These are phyloP conservation scores for Sporisorium exsertum DNA, from an alignment of 1,284 basidiomycete genomes.

Conservation along the genomic window DNA sequence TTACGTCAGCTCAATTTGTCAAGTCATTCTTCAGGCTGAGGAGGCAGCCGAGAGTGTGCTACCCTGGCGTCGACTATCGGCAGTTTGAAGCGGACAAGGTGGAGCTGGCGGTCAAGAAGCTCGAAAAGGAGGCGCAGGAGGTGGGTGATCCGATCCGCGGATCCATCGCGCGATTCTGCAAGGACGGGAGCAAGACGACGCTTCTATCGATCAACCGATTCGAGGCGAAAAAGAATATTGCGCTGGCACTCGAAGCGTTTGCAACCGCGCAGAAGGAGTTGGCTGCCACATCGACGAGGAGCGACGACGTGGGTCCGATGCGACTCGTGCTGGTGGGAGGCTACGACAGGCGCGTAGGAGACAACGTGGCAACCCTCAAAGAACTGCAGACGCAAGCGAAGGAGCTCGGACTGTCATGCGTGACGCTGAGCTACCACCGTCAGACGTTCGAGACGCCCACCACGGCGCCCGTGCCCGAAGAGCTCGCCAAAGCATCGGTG, in stretches of 20 bases:
- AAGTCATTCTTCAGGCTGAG: conserved; percentile 80
- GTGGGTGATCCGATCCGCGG: conserved; percentile 29
- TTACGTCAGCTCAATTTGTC: conserved; percentile 78
- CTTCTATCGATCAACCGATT: conserved; percentile 93
- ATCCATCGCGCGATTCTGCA: conserved; percentile 28
- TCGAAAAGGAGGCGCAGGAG: conserved; percentile 72
- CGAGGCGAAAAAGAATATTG: conserved; percentile 92
- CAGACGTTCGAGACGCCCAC: conserved; percentile 63
- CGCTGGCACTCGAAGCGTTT: conserved; percentile 84
- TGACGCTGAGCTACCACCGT: conserved; percentile 56
- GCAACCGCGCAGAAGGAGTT: conserved; percentile 69
- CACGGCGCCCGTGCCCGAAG: conserved; percentile 39
- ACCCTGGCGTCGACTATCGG: conserved; percentile 81
- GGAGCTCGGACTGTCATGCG: conserved; percentile 71
- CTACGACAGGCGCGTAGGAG: conserved; percentile 78
- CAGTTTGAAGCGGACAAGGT: conserved; percentile 39
- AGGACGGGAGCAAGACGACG: conserved; percentile 73
- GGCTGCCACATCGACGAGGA: conserved; percentile 21
- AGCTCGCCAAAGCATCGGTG: conserved; percentile 35
- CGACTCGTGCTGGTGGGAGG: conserved; percentile 74
- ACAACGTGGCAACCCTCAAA: conserved; percentile 77
- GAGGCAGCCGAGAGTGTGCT: conserved; percentile 80
- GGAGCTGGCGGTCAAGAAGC: conserved; percentile 31
- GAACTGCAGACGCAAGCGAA: conserved; percentile 55
- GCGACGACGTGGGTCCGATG: conserved; percentile 21